These are phyloP conservation scores for Chlamydomonas sp. DNA, from an alignment of 139 green algal species.

Conservation along the genomic window DNA sequence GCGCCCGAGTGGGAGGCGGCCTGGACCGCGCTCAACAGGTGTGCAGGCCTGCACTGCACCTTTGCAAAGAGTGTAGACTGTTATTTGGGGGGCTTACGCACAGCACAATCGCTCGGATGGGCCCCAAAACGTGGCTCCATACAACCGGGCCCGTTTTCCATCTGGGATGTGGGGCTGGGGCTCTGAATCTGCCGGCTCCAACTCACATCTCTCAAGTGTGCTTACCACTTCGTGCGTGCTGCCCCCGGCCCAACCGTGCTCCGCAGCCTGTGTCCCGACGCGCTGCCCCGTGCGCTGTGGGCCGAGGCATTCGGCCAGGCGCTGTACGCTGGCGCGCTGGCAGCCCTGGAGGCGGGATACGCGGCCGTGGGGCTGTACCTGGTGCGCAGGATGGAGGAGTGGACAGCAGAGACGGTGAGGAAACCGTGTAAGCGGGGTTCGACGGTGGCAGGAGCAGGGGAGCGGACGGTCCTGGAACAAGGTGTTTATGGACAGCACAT, in stretches of 20 bases:
- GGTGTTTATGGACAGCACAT: neutral
- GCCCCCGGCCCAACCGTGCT: neutral
- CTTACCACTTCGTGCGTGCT: neutral
- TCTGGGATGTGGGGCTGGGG: neutral
- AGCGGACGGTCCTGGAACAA: neutral
- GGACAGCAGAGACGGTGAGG: neutral
- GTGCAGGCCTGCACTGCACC: neutral
- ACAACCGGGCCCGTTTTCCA: neutral
- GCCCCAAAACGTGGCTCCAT: neutral
- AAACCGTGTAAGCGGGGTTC: too few species aligned
- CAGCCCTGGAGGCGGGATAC: constrained; percentile 28
- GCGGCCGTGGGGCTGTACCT: constrained; percentile 13
- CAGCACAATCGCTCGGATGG: neutral
- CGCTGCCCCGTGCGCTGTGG: neutral
- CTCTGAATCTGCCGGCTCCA: neutral
- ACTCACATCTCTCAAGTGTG: too few species aligned
- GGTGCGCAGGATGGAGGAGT: constrained; percentile 6
- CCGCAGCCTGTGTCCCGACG: neutral
- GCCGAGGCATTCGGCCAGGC: neutral
- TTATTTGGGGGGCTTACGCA: neutral
- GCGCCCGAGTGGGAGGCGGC: constrained; percentile 5
- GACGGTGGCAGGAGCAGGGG: neutral
- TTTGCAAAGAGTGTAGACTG: neutral
- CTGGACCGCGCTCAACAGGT: constrained; percentile 22
- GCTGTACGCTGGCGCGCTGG: constrained; percentile 1